These are phyloP conservation scores for Ustilago tritici DNA, from an alignment of 1,284 basidiomycete species.

Conservation along the genomic window DNA sequence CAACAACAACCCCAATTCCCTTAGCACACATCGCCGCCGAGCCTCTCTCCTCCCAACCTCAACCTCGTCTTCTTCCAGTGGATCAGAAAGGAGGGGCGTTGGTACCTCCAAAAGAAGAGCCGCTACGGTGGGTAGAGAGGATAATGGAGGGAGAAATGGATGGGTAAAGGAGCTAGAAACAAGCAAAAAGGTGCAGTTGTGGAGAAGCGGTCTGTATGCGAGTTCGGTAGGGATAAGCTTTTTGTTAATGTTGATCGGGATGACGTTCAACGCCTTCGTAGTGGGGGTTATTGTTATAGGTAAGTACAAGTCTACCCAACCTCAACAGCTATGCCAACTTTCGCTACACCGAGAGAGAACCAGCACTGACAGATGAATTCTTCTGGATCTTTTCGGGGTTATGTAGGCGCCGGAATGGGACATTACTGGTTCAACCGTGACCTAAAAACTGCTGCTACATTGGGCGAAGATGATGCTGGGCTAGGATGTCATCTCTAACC, in stretches of 20 bases:
- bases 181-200: constrained; percentile 14
- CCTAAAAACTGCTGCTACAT: background rate
- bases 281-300: constrained; percentile 54
- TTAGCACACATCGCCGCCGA: constrained; percentile 17
- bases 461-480: background rate
- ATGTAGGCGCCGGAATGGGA: constrained; percentile 38
- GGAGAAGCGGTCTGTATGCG: constrained; percentile 45
- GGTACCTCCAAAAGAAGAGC: constrained; percentile 10
- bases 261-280: constrained; percentile 62
- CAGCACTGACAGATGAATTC: too few relatives aligned
- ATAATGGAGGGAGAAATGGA: background rate
- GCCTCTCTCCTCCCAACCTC: constrained; percentile 18
- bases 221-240: constrained; percentile 42
- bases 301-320: constrained; percentile 13
- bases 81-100: background rate
- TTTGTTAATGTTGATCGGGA: constrained; percentile 57
- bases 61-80: background rate
- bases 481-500: constrained; percentile 6
- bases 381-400: too few relatives aligned
- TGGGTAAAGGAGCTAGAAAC: constrained; percentile 23
- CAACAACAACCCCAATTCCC: background rate
- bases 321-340: too few relatives aligned
- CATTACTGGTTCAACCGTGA: constrained; percentile 46
- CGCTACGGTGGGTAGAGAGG: background rate
- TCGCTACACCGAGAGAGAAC: too few relatives aligned